Evolutionary conservation across 345 rosid species (phyloP).

Genomic region (Heritiera littoralis): DNA sequence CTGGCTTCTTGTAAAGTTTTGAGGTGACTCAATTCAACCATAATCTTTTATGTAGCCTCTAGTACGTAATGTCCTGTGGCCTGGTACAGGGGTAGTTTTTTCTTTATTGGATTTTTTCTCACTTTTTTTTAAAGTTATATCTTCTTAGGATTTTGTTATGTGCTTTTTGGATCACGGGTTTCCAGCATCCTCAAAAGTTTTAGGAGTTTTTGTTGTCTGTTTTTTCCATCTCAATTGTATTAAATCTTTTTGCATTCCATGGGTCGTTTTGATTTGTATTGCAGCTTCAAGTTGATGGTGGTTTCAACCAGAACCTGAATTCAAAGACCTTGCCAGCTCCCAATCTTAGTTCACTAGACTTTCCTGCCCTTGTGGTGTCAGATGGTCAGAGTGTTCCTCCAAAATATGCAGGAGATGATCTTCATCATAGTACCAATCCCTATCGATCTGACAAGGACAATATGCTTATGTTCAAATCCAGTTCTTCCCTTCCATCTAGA

Average conservation of each 20-base stretch:
- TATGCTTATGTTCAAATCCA: conserved; percentile 69
- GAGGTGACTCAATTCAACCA: conserved; percentile 19
- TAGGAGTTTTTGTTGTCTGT: not conserved
- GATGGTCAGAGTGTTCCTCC: conserved; percentile 59
- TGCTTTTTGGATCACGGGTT: not conserved
- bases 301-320: conserved; percentile 68
- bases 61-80: conserved; percentile 8
- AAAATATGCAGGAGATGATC: conserved; percentile 69
- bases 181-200: not conserved
- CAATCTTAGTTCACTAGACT: conserved; percentile 73
- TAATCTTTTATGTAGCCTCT: conserved; percentile 20
- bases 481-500: conserved; percentile 53
- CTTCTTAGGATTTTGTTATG: not conserved
- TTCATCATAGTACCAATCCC: conserved; percentile 59
- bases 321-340: conserved; percentile 71
- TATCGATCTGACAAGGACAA: conserved; percentile 74
- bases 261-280: conserved; percentile 30
- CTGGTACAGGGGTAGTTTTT: conserved; percentile 17
- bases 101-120: conserved; percentile 8
- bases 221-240: not conserved
- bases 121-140: not conserved
- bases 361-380: conserved; percentile 70
- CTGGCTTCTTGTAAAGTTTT: conserved; percentile 24
- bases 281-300: conserved; percentile 94
- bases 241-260: conserved; percentile 12